These are phyloP conservation scores for Petunia hybrid DNA, from an alignment of 305 asterid genomes.

Conservation along the genomic window DNA sequence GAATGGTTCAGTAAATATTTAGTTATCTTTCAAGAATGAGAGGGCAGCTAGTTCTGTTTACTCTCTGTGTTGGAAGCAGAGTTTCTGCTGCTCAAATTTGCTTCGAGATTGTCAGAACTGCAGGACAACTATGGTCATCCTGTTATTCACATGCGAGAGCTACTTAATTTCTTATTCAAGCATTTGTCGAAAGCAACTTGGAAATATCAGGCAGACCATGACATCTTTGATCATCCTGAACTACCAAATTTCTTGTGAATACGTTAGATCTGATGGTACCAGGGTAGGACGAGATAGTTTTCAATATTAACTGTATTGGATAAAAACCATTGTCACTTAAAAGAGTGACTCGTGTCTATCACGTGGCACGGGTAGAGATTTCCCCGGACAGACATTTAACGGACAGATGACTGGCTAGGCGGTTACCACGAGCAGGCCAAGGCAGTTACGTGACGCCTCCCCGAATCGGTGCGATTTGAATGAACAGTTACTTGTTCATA, in stretches of 20 bases:
- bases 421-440: too few relatives aligned
- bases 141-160: neutral
- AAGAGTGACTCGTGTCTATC: too few relatives aligned
- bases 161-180: neutral
- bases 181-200: neutral
- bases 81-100: slow-evolving; percentile 13
- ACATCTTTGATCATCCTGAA: neutral
- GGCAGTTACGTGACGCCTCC: too few relatives aligned
- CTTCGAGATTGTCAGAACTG: neutral
- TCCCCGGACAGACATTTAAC: too few relatives aligned
- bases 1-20: slow-evolving; percentile 10
- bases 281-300: neutral
- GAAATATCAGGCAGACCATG: neutral
- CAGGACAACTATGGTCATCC: neutral
- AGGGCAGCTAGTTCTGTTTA: neutral
- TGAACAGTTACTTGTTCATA: too few relatives aligned
- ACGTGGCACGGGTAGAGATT: too few relatives aligned
- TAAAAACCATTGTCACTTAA: too few relatives aligned
- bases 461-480: too few relatives aligned
- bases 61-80: neutral
- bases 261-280: neutral
- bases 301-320: neutral
- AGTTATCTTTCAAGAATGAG: slow-evolving; percentile 18
- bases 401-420: too few relatives aligned
- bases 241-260: neutral